Evolutionary conservation across 2,329 filamentous ascomycete genomes (phyloP).

Genomic region (Aureobasidium sp.): DNA sequence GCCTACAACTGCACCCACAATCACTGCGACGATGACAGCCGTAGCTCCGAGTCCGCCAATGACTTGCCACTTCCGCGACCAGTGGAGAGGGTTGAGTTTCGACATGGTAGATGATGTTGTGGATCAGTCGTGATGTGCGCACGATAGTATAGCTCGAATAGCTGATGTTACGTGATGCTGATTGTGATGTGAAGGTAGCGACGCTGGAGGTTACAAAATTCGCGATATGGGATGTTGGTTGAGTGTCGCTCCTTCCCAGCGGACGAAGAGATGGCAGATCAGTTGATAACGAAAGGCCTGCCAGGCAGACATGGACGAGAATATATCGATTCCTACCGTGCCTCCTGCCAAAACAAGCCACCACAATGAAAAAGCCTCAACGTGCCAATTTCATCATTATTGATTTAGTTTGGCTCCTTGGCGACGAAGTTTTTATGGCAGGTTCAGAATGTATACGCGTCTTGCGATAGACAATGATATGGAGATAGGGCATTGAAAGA

Average conservation of each 20-base stretch:
- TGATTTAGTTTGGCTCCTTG: background rate
- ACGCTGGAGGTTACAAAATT: background rate
- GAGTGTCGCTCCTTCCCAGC: background rate
- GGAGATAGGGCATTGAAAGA: too few relatives aligned
- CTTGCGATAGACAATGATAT: background rate
- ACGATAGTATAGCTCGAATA: background rate
- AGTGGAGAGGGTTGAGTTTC: conserved; percentile 23
- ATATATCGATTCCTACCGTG: background rate
- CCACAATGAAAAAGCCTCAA: background rate
- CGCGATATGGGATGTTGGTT: background rate
- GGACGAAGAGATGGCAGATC: background rate
- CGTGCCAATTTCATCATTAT: background rate
- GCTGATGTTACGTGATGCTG: background rate
- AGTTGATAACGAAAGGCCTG: background rate
- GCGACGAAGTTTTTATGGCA: background rate
- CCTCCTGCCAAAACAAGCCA: background rate
- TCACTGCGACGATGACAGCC: background rate
- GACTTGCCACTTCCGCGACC: conserved; percentile 21
- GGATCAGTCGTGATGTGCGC: background rate
- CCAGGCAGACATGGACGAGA: background rate
- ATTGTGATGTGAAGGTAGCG: background rate
- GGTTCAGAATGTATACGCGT: background rate
- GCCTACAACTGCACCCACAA: background rate
- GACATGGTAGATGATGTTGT: conserved; percentile 13
- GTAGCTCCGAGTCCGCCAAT: conserved; percentile 13